Evolutionary conservation across 306 rosid genomes (phyloP).

Genomic region (Prunus armeniaca): DNA sequence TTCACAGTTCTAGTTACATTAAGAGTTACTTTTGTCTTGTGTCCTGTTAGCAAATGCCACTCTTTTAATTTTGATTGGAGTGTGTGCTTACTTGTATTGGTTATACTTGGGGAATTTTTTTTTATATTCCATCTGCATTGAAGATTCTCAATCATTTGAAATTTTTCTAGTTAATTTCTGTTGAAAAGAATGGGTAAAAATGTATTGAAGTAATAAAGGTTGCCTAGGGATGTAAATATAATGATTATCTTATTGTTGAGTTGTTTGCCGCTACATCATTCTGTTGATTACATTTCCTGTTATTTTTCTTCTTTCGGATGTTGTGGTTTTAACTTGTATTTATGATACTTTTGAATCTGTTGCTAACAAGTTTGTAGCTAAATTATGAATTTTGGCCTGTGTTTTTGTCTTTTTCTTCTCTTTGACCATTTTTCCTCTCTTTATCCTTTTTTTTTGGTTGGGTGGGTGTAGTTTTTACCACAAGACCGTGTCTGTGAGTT

Average conservation of each 20-base stretch:
- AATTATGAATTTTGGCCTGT: not conserved
- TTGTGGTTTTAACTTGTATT: not conserved
- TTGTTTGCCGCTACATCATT: not conserved
- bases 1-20: not conserved
- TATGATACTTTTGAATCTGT: not conserved
- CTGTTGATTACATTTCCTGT: not conserved
- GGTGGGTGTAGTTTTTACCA: constrained; percentile 65
- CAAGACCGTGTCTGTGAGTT: constrained; percentile 98
- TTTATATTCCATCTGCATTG: not conserved
- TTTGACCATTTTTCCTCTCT: not conserved
- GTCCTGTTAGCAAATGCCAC: constrained; percentile 1
- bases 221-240: not conserved
- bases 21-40: not conserved
- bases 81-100: not conserved
- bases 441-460: not conserved
- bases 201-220: not conserved
- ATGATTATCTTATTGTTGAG: not conserved
- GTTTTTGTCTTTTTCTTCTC: constrained; percentile 1
- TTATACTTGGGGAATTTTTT: not conserved
- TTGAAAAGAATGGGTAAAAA: not conserved
- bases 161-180: not conserved
- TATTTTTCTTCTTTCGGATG: not conserved
- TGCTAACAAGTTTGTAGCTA: not conserved
- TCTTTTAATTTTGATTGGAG: not conserved
- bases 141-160: not conserved